Conservation (phyloP, 2,329 filamentous ascomycete species). For the Diaporthe nobilis region DNA sequence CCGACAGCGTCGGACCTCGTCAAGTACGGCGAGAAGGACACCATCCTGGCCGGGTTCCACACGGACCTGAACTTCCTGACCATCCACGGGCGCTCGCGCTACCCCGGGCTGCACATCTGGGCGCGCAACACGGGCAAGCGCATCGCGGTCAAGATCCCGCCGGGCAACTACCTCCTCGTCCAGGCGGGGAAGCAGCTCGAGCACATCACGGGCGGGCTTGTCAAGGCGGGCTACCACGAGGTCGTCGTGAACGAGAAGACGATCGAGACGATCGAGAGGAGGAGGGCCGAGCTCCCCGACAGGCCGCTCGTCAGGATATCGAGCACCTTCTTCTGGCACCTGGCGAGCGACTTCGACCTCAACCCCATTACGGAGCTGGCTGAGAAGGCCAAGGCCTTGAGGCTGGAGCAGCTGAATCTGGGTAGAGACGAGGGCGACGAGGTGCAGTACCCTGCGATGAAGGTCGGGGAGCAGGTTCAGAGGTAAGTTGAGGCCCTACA, state of each 20-base stretch:
- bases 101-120: constrained; percentile 74
- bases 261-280: constrained; percentile 59
- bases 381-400: constrained; percentile 59
- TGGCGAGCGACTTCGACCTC: constrained; percentile 70
- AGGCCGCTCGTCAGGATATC: constrained; percentile 70
- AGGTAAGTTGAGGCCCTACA: constrained; percentile 55
- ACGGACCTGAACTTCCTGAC: constrained; percentile 76
- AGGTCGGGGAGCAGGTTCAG: constrained; percentile 72
- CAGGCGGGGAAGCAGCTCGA: constrained; percentile 76
- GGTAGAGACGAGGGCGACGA: constrained; percentile 69
- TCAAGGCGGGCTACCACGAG: constrained; percentile 75
- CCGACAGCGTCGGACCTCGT: constrained; percentile 71
- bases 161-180: constrained; percentile 70
- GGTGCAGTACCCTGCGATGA: constrained; percentile 64
- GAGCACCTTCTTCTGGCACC: constrained; percentile 73
- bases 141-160: constrained; percentile 71
- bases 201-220: constrained; percentile 71
- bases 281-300: constrained; percentile 58
- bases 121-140: constrained; percentile 73
- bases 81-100: constrained; percentile 74
- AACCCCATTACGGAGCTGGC: constrained; percentile 64
- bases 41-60: constrained; percentile 74
- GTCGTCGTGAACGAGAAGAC: constrained; percentile 71
- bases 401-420: constrained; percentile 61
- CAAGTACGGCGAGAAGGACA: constrained; percentile 67